Evolutionary conservation across 352 stramenopile genomes (phyloP).

Genomic region (Ophiocytium majus): DNA sequence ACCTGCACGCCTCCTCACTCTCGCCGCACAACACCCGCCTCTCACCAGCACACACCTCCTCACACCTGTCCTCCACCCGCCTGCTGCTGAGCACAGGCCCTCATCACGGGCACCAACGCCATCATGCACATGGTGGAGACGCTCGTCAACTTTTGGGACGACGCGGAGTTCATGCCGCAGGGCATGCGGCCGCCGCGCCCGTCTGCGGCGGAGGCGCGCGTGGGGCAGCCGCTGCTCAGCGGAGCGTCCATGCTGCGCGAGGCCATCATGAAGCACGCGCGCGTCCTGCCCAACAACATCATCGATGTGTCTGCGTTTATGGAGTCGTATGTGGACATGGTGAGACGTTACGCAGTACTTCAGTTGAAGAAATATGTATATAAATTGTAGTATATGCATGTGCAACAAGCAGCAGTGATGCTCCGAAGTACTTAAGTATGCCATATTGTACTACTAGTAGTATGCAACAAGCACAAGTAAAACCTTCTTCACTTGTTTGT

Average conservation of each 20-base stretch:
- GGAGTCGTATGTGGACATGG: conserved; percentile 58
- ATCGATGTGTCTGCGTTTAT: conserved; percentile 72
- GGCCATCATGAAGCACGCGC: not conserved
- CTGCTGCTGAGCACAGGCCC: conserved; percentile 11
- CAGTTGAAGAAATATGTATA: too few relatives aligned
- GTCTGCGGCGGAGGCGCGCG: not conserved
- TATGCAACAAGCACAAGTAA: too few relatives aligned
- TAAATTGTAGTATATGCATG: too few relatives aligned
- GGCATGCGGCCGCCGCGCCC: not conserved
- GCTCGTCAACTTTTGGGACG: conserved; percentile 1
- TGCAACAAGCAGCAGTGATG: too few relatives aligned
- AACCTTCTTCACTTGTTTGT: too few relatives aligned
- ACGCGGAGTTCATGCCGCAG: conserved; percentile 12
- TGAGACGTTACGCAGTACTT: too few relatives aligned
- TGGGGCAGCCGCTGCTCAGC: not conserved
- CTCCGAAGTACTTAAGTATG: too few relatives aligned
- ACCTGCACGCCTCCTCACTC: too few relatives aligned
- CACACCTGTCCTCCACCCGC: too few relatives aligned
- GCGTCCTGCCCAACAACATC: conserved; percentile 56
- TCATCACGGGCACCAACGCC: conserved; percentile 17
- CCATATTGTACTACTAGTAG: too few relatives aligned
- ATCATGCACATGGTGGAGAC: conserved; percentile 17
- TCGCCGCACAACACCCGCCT: too few relatives aligned
- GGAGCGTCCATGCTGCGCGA: conserved; percentile 21
- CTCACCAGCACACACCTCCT: too few relatives aligned